Conservation (phyloP, 2,329 filamentous ascomycete species). For the Stagonosporopsis cucurbitacearum region DNA sequence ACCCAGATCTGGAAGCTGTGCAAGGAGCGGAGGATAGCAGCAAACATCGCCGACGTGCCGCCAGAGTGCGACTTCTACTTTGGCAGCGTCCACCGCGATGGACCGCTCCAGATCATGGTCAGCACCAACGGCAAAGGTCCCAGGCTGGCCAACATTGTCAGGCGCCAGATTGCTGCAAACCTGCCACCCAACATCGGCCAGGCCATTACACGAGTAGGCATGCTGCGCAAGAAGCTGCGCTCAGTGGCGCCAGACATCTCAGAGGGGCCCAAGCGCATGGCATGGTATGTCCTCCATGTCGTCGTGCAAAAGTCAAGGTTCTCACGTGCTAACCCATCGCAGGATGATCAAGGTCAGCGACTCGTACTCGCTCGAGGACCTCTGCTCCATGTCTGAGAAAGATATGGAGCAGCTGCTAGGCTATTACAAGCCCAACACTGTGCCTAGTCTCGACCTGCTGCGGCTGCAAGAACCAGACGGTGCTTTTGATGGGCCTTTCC, state of each 20-base stretch:
- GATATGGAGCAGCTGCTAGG: conserved; percentile 81
- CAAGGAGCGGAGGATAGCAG: conserved; percentile 81
- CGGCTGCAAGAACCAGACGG: conserved; percentile 49
- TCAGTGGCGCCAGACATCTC: conserved; percentile 73
- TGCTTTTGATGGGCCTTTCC: conserved; percentile 57
- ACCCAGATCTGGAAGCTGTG: conserved; percentile 91
- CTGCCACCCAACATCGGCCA: conserved; percentile 82
- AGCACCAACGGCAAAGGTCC: conserved; percentile 98
- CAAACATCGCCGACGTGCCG: conserved; percentile 96
- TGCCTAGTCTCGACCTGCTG: conserved; percentile 54
- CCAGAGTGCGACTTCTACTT: conserved; percentile 99
- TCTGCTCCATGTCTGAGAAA: conserved; percentile 80
- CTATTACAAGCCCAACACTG: conserved; percentile 66
- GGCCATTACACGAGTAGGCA: conserved; percentile 84
- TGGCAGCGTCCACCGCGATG: conserved; percentile 92
- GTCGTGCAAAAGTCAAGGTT: too few species aligned
- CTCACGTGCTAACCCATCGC: conserved; percentile 35
- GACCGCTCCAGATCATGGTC: conserved; percentile 97
- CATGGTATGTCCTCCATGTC: conserved; percentile 70
- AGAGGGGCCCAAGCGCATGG: conserved; percentile 87
- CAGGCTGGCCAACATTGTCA: conserved; percentile 83
- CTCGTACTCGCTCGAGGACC: conserved; percentile 80
- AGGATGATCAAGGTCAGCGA: conserved; percentile 96
- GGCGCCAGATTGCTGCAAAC: conserved; percentile 77
- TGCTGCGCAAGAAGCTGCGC: conserved; percentile 78